Percentiles rank a stretch among this genome's conserved stretches.
These are phyloP conservation scores for Climacium dendroides DNA, from an alignment of 225 moss, liverwort and hornwort genomes.

Conservation along the genomic window DNA sequence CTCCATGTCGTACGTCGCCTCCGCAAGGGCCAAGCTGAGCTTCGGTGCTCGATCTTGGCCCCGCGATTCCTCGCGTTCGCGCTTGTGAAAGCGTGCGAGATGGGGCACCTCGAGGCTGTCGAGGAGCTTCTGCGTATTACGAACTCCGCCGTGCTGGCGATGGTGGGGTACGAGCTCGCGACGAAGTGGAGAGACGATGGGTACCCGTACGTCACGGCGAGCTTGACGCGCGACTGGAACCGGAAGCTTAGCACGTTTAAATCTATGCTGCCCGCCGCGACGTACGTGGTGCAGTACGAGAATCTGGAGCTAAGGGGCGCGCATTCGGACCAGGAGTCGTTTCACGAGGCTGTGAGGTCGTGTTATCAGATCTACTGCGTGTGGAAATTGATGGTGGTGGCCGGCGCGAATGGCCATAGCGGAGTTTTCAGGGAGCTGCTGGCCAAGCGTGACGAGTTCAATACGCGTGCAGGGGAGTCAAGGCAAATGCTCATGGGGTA, in stretches of 20 bases:
- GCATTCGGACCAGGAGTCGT: slow-evolving; percentile 1
- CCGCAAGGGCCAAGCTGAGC: slow-evolving; percentile 12
- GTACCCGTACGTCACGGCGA: slow-evolving; percentile 1
- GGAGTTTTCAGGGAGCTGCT: slow-evolving; percentile 20
- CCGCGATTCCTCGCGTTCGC: slow-evolving; percentile 38
- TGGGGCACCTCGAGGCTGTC: slow-evolving; percentile 9
- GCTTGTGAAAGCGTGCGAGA: slow-evolving; percentile 18
- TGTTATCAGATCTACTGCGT: slow-evolving; percentile 25
- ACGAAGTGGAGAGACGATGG: slow-evolving; percentile 4
- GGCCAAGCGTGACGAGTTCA: slow-evolving; percentile 6
- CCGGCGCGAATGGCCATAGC: slow-evolving; percentile 10
- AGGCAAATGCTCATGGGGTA: slow-evolving; percentile 9
- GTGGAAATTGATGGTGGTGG: slow-evolving; percentile 22
- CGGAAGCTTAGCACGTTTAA: background rate
- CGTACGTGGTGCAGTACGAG: background rate
- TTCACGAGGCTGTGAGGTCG: slow-evolving; percentile 28
- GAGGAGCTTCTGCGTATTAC: slow-evolving; percentile 6
- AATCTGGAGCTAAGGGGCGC: slow-evolving; percentile 7
- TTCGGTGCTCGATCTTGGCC: slow-evolving; percentile 5
- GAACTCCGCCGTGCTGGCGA: slow-evolving; percentile 9
- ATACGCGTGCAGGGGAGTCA: background rate
- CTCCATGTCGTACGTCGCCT: slow-evolving; percentile 13
- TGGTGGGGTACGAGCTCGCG: slow-evolving; percentile 31
- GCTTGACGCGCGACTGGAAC: slow-evolving; percentile 10
- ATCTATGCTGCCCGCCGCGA: slow-evolving; percentile 4